phyloP scores from a whole-genome alignment of 2,329 filamentous ascomycete genomes.

The Talaromyces albobiverticillius region DNA sequence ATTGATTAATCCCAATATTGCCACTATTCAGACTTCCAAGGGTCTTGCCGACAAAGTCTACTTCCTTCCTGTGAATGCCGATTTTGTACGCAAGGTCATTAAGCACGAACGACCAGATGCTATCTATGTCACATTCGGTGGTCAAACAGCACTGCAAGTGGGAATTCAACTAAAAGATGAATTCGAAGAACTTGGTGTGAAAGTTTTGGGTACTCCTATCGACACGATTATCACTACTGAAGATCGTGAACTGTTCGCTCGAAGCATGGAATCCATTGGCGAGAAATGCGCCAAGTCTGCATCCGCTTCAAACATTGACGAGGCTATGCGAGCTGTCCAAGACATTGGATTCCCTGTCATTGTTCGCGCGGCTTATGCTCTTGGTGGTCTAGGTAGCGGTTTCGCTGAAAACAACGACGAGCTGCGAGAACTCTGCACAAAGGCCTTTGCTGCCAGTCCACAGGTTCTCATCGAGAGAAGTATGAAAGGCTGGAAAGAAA shows the following conservation, averaged over 20 bases:
- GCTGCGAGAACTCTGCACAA: conserved; percentile 83
- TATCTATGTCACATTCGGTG: conserved; percentile 97
- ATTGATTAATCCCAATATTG: conserved; percentile 98
- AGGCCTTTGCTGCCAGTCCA: conserved; percentile 90
- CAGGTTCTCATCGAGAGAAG: conserved; percentile 95
- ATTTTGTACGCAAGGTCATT: conserved; percentile 97
- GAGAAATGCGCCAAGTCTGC: conserved; percentile 98
- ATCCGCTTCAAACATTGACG: conserved; percentile 82
- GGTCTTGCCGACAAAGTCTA: conserved; percentile 98
- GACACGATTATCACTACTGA: conserved; percentile 98
- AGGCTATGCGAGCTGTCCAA: conserved; percentile 84
- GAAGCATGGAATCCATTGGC: conserved; percentile 96
- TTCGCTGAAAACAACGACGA: conserved; percentile 87
- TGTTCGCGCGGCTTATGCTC: conserved; percentile 90
- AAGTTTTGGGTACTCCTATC: conserved; percentile 93
- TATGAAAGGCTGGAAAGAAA: conserved; percentile 99
- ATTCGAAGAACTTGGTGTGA: conserved; percentile 86
- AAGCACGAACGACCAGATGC: conserved; percentile 90
- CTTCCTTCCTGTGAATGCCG: conserved; percentile 93
- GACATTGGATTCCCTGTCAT: conserved; percentile 96
- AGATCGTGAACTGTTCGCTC: conserved; percentile 93
- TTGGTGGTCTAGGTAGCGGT: conserved; percentile 91
- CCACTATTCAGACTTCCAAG: conserved; percentile 97
- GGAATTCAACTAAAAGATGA: conserved; percentile 98
- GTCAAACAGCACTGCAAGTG: conserved; percentile 93